Evolutionary conservation across 345 rosid genomes (phyloP).

Genomic region (Trapa bicornis): DNA sequence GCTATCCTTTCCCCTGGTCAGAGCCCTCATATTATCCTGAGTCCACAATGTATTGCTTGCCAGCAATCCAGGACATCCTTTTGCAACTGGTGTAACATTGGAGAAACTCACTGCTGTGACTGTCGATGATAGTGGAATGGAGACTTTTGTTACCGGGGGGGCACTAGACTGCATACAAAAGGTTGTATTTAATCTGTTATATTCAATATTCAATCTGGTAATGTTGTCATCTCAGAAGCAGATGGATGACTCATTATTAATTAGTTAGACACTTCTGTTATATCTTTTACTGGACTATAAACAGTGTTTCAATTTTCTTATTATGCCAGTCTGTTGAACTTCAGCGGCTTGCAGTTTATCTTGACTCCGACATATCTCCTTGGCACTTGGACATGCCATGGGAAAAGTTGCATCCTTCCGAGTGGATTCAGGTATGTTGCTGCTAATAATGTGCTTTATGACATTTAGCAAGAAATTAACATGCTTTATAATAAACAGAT

Average conservation of each 20-base stretch:
- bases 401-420: constrained; percentile 77
- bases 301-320: background rate
- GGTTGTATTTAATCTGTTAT: constrained; percentile 25
- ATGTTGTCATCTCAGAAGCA: background rate
- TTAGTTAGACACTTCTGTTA: background rate
- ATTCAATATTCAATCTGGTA: background rate
- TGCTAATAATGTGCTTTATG: background rate
- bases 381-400: constrained; percentile 78
- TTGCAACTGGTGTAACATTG: constrained; percentile 77
- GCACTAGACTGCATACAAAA: constrained; percentile 64
- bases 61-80: constrained; percentile 88
- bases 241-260: background rate
- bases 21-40: too few relatives aligned
- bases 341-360: constrained; percentile 79
- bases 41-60: constrained; percentile 9
- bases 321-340: constrained; percentile 66
- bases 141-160: constrained; percentile 79
- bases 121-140: constrained; percentile 76
- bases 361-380: constrained; percentile 79
- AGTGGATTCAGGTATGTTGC: constrained; percentile 75
- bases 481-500: background rate
- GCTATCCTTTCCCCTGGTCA: background rate
- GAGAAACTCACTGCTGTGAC: constrained; percentile 93
- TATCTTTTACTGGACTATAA: background rate
- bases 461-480: background rate